phyloP scores from a whole-genome alignment of 2,329 filamentous ascomycete genomes.

The Fusarium sp. region DNA sequence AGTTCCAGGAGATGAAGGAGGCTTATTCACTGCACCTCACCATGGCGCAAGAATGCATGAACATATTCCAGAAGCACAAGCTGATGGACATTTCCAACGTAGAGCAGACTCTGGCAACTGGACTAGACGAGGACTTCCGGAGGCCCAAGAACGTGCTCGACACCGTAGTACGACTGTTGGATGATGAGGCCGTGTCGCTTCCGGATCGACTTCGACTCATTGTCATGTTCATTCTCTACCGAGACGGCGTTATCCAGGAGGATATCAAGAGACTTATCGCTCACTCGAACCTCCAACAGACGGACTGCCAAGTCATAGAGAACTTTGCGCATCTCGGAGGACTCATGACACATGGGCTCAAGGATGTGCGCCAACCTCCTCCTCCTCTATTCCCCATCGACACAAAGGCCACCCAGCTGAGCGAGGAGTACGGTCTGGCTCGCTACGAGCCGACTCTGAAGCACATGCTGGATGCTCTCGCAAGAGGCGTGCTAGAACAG shows the following conservation, averaged over 20 bases:
- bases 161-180: conserved; percentile 83
- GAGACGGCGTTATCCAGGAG: conserved; percentile 81
- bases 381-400: conserved; percentile 77
- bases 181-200: conserved; percentile 76
- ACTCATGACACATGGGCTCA: conserved; percentile 71
- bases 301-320: conserved; percentile 74
- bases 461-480: conserved; percentile 78
- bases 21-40: conserved; percentile 92
- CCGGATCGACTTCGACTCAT: conserved; percentile 85
- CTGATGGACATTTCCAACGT: conserved; percentile 84
- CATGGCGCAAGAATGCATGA: conserved; percentile 98
- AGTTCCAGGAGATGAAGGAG: conserved; percentile 96
- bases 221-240: conserved; percentile 83
- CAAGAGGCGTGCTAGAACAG: conserved; percentile 71
- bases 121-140: conserved; percentile 88
- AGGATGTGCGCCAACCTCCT: conserved; percentile 73
- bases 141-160: conserved; percentile 91
- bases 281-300: conserved; percentile 78
- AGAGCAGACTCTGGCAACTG: conserved; percentile 91
- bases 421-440: conserved; percentile 84
- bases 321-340: conserved; percentile 86
- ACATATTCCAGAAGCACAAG: conserved; percentile 84
- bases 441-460: conserved; percentile 85
- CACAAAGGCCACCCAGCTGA: conserved; percentile 59
- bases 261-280: conserved; percentile 85